Evolutionary conservation across 331 rosid genomes (phyloP), one percentile per base, ranked within the genome.

Genomic region (Telfairia occidentalis): DNA sequence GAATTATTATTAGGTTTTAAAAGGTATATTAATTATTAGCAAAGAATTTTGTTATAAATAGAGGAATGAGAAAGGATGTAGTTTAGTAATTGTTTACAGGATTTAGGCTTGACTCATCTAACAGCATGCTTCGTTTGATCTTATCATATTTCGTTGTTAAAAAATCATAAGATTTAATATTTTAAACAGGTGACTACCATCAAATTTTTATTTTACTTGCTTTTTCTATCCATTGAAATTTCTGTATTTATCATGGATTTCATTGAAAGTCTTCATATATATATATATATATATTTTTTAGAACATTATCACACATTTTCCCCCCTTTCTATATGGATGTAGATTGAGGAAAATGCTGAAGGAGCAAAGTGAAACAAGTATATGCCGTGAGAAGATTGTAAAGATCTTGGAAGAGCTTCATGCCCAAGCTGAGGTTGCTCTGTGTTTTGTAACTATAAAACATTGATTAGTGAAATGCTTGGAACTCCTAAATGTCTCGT

Each of bases 401-500:
- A 89, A 90, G 81, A 83, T 88, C 45, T 80, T 95, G 80, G 85
- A 85, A 83, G 99, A 95, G 80, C 84, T 90, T 78, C 97, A 95
- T 77, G 97, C 97, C 32, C 90, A 88, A 82, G 97, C 97, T 53
- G 99, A 95, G 84, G 94, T 95, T 26, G 97, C 97, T 13, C 67
- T 95, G 78, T 92, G 96, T 85, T 95, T 95, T 86, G 90, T 89
- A 58, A 92, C 94, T 37, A 83, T 87, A 75, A 95, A 90, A 85
- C 92, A 80, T 76, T 92, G 90, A 95, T n/a, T 71, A 13, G 4
- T 26, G 3, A 46, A 21, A 71, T 40, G 5, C 9, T 58, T 28
- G 2, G 7, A 11, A 57, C 1, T 12, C 9, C 12, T 30, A 7
- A 30, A 60, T 13, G 23, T 13, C 42, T 60, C 18, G 13, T 48